Evolutionary conservation across 2,329 filamentous ascomycete genomes (phyloP), one percentile per base, ranked within the genome.

Genomic region (Aspergillus proliferans): DNA sequence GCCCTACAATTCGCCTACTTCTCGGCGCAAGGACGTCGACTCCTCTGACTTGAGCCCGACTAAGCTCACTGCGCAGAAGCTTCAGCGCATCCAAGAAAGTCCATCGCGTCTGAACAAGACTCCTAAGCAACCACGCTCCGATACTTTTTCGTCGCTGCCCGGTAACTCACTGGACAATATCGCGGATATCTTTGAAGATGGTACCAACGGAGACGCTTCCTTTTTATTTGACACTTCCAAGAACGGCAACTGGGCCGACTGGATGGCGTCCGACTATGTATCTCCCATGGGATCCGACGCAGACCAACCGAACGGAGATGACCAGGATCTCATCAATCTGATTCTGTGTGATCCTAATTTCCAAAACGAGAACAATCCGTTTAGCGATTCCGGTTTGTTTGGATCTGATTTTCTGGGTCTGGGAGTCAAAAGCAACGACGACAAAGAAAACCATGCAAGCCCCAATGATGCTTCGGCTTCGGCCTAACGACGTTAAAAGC

Each of bases 301-400:
- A 19, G 57, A 60, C 14, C 55, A 56, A 26, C 49, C 19, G 45
- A 50, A 48, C 42, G 50, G 45, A 10, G 41, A 63, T 46, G 55
- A 61, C 2, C 57, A 63, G 6, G 66, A 67, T 47, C 53, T 70
- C 14, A 67, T 70, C 50, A 61, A 62, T 43, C 57, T 64, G 33
- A 61, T 71, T n/a, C 57, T 71, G 30, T 64, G 67, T 6, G 64
- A 69, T 22, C 57, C 65, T 6, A 54, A 56, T 6, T 53, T 63
- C n/a, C 54, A 63, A 24, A 68, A 68, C 30, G 54, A 59, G 21
- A 58, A 58, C 47, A 58, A 63, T 33, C 58, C 64, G 18, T 66
- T 70, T 48, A 53, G 62, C 26, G 68, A 71, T 48, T 66, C 65
- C 6, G 60, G 64, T 10, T 62, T 70, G 41, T 70, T 70, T 54